phyloP scores from a whole-genome alignment of 768 basidiomycete species.

The Mycena vulgaris region DNA sequence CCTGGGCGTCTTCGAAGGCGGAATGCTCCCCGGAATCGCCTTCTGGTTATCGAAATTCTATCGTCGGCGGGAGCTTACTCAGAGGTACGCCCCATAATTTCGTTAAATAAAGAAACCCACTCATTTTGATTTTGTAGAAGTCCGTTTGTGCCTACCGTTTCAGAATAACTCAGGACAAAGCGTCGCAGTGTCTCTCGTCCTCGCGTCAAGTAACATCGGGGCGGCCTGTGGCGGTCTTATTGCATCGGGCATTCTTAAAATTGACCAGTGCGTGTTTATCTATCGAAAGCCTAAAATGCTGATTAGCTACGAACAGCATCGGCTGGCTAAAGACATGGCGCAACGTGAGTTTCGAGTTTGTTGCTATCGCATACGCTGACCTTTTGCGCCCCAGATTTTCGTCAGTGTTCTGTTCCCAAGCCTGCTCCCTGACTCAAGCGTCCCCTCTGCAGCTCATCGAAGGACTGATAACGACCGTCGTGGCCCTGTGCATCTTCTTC shows the following conservation, averaged over 20 bases:
- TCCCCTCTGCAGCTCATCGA: slow-evolving; percentile 13
- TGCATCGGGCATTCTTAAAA: slow-evolving; percentile 18
- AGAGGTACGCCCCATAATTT: neutral
- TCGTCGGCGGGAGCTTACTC: slow-evolving; percentile 20
- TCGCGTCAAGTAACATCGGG: slow-evolving; percentile 12
- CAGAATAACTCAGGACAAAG: neutral
- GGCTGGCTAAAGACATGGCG: slow-evolving; percentile 15
- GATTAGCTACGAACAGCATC: neutral
- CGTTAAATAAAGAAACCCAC: too few species aligned
- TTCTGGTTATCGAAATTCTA: slow-evolving; percentile 13
- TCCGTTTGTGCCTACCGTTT: neutral
- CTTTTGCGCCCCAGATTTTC: slow-evolving; percentile 13
- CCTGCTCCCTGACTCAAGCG: neutral
- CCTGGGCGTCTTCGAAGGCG: slow-evolving; percentile 12
- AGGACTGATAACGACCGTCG: slow-evolving; percentile 14
- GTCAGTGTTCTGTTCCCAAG: slow-evolving; percentile 1
- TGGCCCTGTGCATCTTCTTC: slow-evolving; percentile 9
- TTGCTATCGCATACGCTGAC: too few species aligned
- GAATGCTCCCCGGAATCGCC: slow-evolving; percentile 18
- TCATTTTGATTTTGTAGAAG: slow-evolving; percentile 10
- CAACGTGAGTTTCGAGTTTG: slow-evolving; percentile 4
- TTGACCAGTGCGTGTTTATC: slow-evolving; percentile 1
- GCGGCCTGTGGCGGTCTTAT: slow-evolving; percentile 13
- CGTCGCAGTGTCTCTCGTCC: slow-evolving; percentile 12
- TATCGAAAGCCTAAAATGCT: neutral